Conservation (phyloP, 202 grass and related monocot species). For the Schoenoplectus tabernaemontani region DNA sequence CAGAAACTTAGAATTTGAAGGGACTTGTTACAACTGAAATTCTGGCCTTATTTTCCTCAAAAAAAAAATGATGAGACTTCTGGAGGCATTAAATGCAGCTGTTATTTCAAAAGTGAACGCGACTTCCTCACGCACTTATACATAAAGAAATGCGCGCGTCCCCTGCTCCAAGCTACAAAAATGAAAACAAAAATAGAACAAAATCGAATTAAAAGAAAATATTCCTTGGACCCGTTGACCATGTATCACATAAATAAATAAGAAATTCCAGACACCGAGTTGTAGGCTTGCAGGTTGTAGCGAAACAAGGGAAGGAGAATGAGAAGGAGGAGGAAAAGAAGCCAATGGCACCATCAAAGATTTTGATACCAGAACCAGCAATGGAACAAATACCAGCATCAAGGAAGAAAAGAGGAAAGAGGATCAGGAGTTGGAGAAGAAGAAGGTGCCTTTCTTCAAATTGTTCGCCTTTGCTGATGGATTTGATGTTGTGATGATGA, state of each 20-base stretch:
- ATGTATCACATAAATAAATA: neutral
- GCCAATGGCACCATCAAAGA: neutral
- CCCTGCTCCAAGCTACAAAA: slow-evolving; percentile 15
- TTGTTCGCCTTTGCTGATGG: slow-evolving; percentile 55
- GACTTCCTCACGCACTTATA: neutral
- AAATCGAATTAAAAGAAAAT: neutral
- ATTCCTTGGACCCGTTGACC: slow-evolving; percentile 2
- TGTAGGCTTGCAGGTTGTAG: neutral
- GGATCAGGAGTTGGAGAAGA: slow-evolving; percentile 13
- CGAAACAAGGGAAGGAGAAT: neutral
- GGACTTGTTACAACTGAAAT: neutral
- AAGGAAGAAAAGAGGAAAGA: slow-evolving; percentile 16
- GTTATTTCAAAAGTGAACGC: neutral
- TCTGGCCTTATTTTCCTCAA: too few species aligned
- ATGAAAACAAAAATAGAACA: neutral
- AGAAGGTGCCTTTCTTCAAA: slow-evolving; percentile 37
- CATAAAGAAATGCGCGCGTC: neutral
- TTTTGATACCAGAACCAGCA: neutral
- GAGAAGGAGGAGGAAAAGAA: neutral
- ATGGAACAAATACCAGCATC: neutral
- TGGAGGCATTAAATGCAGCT: neutral
- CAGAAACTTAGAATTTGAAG: neutral
- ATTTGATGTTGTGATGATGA: slow-evolving; percentile 53
- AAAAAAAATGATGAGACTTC: too few species aligned
- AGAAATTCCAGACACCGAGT: neutral